Conservation (phyloP, 257 asterid species). For the Solanum piurae region DNA sequence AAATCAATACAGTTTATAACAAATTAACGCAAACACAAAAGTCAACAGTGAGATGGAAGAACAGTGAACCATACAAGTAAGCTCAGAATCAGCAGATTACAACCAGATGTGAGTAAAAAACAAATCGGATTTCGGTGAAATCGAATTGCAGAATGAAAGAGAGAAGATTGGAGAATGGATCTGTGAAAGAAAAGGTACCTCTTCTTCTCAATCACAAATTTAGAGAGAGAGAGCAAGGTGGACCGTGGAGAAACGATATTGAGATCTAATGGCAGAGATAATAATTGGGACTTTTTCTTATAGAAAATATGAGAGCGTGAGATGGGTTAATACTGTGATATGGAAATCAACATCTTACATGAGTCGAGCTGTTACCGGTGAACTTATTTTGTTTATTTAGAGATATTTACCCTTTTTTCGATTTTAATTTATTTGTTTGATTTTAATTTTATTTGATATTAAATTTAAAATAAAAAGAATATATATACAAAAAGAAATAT, state of each 20-base stretch:
- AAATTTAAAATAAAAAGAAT: too few relatives aligned
- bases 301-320: not conserved
- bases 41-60: not conserved
- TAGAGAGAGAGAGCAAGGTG: not conserved
- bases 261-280: slow-evolving; percentile 1
- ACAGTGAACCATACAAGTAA: not conserved
- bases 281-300: not conserved
- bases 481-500: too few relatives aligned
- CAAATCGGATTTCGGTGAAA: not conserved
- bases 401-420: too few relatives aligned
- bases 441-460: too few relatives aligned
- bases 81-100: not conserved
- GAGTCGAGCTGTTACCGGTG: not conserved
- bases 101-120: not conserved
- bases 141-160: not conserved
- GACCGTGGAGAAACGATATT: slow-evolving; percentile 2
- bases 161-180: not conserved
- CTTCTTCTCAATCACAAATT: not conserved
- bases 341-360: not conserved
- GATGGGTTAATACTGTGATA: not conserved
- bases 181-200: not conserved
- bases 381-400: not conserved
- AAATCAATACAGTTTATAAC: not conserved
- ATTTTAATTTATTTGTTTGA: too few relatives aligned
- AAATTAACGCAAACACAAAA: not conserved